Percentiles rank a stretch among this genome's conserved stretches.
Conservation (phyloP, 108 stramenopile species). For the Stephanodiscus minutulus region DNA sequence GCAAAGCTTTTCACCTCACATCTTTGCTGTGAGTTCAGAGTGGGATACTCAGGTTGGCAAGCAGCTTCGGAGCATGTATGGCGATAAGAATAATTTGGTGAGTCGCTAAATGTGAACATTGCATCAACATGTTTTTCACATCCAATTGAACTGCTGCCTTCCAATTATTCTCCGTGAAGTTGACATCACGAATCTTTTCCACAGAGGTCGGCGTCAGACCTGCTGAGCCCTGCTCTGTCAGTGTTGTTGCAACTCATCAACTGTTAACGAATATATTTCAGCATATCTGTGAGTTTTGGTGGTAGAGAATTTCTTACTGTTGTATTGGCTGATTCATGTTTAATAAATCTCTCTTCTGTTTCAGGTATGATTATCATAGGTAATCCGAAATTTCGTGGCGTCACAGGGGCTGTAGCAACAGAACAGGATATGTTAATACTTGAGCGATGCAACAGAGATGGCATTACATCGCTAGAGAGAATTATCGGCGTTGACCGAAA, state of each 20-base stretch:
- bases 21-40: constrained; percentile 51
- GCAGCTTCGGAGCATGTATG: constrained; percentile 50
- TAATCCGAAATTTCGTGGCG: constrained; percentile 38
- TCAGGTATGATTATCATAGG: constrained; percentile 45
- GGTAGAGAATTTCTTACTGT: no score
- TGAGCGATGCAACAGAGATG: constrained; percentile 47
- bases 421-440: constrained; percentile 46
- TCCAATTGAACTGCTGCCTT: constrained; percentile 41
- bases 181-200: constrained; percentile 52
- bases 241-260: constrained; percentile 53
- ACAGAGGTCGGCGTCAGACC: constrained; percentile 52
- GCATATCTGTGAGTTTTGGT: constrained; percentile 47
- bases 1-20: constrained; percentile 48
- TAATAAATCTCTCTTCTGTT: no score
- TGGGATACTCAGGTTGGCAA: constrained; percentile 59
- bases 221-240: constrained; percentile 58
- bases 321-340: no score
- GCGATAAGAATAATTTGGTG: no score
- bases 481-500: constrained; percentile 46
- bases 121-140: no score
- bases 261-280: constrained; percentile 53
- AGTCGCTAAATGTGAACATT: no score
- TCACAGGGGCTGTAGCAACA: constrained; percentile 39
- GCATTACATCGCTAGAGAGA: constrained; percentile 47
- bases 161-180: no score